These are phyloP conservation scores for Tanacetum coccineum DNA, from an alignment of 129 eudicot genomes.

Conservation along the genomic window DNA sequence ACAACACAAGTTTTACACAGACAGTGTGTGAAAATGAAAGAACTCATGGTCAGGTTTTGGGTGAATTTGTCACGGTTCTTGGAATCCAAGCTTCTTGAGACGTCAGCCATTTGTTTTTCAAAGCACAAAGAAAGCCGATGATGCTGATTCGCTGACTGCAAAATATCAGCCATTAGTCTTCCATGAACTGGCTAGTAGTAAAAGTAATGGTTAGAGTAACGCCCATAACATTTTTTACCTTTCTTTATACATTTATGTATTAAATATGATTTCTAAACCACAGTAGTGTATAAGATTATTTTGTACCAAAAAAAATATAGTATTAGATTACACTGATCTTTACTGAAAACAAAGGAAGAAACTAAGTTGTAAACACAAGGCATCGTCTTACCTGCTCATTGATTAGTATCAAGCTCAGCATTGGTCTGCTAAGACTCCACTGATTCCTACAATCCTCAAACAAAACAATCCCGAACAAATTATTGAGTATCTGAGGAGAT, in stretches of 20 bases:
- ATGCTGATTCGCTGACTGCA: constrained; percentile 93
- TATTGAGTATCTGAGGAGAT: constrained; percentile 63
- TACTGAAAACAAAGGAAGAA: background rate
- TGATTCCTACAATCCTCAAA: constrained; percentile 76
- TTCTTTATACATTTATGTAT: too few relatives aligned
- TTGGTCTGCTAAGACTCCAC: constrained; percentile 92
- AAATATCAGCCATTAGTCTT: constrained; percentile 5
- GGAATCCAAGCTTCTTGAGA: constrained; percentile 81
- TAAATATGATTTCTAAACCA: too few relatives aligned
- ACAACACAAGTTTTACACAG: too few relatives aligned
- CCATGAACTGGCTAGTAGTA: background rate
- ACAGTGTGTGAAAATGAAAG: background rate
- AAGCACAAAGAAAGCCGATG: constrained; percentile 83
- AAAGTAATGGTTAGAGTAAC: too few relatives aligned
- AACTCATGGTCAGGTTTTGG: constrained; percentile 54
- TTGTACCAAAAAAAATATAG: too few relatives aligned
- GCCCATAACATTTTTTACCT: too few relatives aligned
- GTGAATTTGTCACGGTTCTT: constrained; percentile 95
- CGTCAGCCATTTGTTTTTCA: constrained; percentile 83
- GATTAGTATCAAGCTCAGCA: constrained; percentile 85
- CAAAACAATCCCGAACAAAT: constrained; percentile 86
- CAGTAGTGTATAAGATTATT: too few relatives aligned
- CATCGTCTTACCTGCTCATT: constrained; percentile 60
- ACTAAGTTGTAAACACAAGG: background rate
- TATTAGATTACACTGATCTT: too few relatives aligned